phyloP scores from a whole-genome alignment of 441 rosid species.

The Gossypium davidsonii region DNA sequence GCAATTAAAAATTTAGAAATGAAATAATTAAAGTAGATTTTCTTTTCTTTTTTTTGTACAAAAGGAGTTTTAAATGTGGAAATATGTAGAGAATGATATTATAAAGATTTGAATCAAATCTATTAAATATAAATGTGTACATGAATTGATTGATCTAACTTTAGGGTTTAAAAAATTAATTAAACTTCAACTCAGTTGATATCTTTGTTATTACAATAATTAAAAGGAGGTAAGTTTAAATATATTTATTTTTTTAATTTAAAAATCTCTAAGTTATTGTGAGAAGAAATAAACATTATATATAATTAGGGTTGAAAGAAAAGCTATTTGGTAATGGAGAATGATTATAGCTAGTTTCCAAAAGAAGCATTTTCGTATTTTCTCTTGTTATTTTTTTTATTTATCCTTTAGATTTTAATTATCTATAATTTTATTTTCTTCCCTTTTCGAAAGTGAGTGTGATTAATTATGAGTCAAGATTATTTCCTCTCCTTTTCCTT shows the following conservation, averaged over 20 bases:
- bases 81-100: too few species aligned
- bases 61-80: too few species aligned
- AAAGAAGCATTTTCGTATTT: conserved; percentile 33
- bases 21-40: too few species aligned
- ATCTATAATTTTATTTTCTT: neutral
- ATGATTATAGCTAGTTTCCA: conserved; percentile 33
- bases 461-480: conserved; percentile 58
- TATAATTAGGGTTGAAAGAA: neutral
- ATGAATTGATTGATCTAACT: conserved; percentile 16
- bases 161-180: conserved; percentile 15
- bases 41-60: too few species aligned
- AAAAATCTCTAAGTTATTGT: too few species aligned
- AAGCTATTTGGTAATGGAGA: conserved; percentile 39
- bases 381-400: neutral
- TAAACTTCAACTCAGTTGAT: accelerated
- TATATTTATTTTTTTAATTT: too few species aligned
- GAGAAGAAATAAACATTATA: too few species aligned
- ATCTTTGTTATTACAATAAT: too few species aligned
- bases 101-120: too few species aligned
- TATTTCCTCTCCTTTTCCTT: conserved; percentile 38
- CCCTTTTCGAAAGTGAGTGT: conserved; percentile 44
- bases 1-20: neutral
- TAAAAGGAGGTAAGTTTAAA: too few species aligned
- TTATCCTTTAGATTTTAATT: neutral
- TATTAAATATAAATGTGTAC: too few species aligned